Conservation (phyloP, 1,284 basidiomycete species). For the Tilletia horrida region DNA sequence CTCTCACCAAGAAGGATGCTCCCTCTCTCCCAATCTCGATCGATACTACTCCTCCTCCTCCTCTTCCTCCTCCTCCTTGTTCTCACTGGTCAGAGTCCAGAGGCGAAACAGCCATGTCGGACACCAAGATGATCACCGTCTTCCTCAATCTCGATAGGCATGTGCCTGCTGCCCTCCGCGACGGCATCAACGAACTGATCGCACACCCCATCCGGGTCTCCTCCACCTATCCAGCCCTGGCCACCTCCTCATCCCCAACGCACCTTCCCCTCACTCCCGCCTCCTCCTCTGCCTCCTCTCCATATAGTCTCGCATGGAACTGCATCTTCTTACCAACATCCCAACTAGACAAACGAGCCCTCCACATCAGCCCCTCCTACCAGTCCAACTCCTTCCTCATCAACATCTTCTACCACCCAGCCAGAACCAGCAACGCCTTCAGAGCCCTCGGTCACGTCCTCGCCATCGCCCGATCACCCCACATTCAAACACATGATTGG, state of each 20-base stretch:
- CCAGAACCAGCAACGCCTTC: slow-evolving; percentile 27
- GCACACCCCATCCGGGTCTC: neutral
- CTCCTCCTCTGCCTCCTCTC: neutral
- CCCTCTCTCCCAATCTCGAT: too few species aligned
- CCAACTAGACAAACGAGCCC: slow-evolving; percentile 1
- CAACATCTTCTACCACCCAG: slow-evolving; percentile 21
- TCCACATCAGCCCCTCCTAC: neutral
- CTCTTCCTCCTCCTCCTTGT: too few species aligned
- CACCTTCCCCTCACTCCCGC: neutral
- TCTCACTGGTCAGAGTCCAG: too few species aligned
- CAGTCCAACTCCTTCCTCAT: slow-evolving; percentile 17
- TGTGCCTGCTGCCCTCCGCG: neutral
- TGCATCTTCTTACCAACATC: neutral
- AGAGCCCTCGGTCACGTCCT: slow-evolving; percentile 39
- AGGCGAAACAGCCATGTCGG: too few species aligned
- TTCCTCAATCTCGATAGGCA: neutral
- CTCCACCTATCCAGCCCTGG: neutral
- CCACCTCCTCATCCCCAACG: neutral
- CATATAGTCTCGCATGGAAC: slow-evolving; percentile 9
- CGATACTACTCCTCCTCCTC: too few species aligned
- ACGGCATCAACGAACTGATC: slow-evolving; percentile 1
- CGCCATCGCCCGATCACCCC: slow-evolving; percentile 19
- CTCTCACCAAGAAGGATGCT: too few species aligned
- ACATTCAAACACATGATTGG: neutral
- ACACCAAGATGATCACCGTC: neutral